phyloP scores from a whole-genome alignment of 2,329 filamentous ascomycete species.

The Penicillium sp. region DNA sequence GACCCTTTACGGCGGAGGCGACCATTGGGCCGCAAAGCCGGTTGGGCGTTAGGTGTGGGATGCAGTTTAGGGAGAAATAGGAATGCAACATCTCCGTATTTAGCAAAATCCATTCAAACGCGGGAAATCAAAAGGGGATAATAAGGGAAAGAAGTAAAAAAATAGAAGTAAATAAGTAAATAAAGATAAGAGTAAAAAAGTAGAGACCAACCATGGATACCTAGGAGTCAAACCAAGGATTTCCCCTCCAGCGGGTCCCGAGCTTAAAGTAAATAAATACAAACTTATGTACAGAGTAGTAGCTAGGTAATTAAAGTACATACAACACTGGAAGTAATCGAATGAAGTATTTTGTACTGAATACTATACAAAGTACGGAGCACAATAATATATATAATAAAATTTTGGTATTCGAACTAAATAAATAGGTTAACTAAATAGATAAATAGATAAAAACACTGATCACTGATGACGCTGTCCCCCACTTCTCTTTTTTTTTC shows the following conservation, averaged over 20 bases:
- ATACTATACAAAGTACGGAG: not conserved
- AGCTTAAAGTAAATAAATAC: conserved; percentile 10
- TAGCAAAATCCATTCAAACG: not conserved
- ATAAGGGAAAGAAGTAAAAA: not conserved
- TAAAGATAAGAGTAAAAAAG: conserved; percentile 3
- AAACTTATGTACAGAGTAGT: too few species aligned
- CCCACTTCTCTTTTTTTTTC: conserved; percentile 13
- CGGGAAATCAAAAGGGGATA: not conserved
- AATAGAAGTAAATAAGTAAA: not conserved
- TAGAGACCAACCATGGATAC: conserved; percentile 9
- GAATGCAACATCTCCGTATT: not conserved
- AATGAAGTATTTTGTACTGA: not conserved
- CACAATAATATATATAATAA: not conserved
- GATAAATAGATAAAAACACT: conserved; percentile 5
- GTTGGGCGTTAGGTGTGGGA: conserved; percentile 16
- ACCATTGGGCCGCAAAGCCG: conserved; percentile 26
- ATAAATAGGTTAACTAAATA: not conserved
- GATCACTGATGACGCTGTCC: conserved; percentile 14
- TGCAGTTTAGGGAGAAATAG: conserved; percentile 8
- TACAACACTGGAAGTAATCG: not conserved
- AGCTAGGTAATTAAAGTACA: too few species aligned
- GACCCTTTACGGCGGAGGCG: conserved; percentile 17
- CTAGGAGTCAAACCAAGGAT: conserved; percentile 14
- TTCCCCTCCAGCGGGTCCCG: conserved; percentile 19
- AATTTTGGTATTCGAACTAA: not conserved